A percentile compares a stretch with the other conserved stretches of the same genome.
Conservation (phyloP, 768 basidiomycete species). For the Calvatia gigantea region DNA sequence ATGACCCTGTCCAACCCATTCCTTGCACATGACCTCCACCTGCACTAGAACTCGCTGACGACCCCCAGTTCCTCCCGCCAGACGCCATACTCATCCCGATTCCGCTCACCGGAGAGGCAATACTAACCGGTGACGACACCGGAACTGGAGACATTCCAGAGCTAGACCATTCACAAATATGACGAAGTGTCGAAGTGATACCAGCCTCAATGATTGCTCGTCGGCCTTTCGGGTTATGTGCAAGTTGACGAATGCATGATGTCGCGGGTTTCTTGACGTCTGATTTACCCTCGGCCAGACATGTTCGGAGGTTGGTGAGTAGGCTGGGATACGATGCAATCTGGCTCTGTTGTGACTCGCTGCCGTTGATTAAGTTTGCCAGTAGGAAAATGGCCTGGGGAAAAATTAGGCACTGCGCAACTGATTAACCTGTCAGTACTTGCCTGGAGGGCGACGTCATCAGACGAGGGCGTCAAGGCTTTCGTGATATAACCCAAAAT, state of each 20-base stretch:
- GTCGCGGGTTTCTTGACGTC: conserved; percentile 61
- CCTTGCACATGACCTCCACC: conserved; percentile 2
- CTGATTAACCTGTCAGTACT: background rate
- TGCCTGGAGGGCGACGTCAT: conserved; percentile 55
- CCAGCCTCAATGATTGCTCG: conserved; percentile 35
- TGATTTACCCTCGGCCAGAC: conserved; percentile 56
- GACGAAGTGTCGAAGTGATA: conserved; percentile 35
- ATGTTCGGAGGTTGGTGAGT: conserved; percentile 49
- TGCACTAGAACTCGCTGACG: conserved; percentile 4
- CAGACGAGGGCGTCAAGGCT: conserved; percentile 48
- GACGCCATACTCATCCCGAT: conserved; percentile 11
- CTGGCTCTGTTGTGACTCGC: conserved; percentile 41
- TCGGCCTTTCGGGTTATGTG: conserved; percentile 33
- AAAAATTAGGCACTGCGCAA: background rate
- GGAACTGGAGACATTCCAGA: conserved; percentile 14
- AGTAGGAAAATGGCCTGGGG: conserved; percentile 52
- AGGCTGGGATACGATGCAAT: conserved; percentile 52
- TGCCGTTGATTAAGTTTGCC: conserved; percentile 68
- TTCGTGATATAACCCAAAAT: conserved; percentile 43
- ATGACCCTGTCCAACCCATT: conserved; percentile 11
- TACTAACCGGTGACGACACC: background rate
- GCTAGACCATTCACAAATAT: conserved; percentile 38
- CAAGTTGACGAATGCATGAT: conserved; percentile 55
- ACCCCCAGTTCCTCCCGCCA: conserved; percentile 9
- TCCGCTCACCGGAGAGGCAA: conserved; percentile 14